Base-by-base conservation (phyloP, 2,329 filamentous ascomycete species). In the Aspergillus piperis region DNA sequence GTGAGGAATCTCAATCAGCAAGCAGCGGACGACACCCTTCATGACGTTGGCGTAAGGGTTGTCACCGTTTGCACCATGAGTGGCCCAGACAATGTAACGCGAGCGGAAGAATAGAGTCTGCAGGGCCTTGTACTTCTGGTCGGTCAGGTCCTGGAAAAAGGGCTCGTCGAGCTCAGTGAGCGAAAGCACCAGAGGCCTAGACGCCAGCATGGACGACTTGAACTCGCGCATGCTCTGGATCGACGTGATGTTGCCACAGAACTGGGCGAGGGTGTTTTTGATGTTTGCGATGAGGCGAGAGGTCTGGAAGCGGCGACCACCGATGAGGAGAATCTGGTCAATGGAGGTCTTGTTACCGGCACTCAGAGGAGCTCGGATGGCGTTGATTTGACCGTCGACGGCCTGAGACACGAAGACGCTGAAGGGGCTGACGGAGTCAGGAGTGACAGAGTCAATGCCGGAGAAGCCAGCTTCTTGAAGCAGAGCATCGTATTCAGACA, bases 341-440 rank as follows among this genome's bases (percentile, higher is more conserved):
- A 25, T 11, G 11, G 32, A 13, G 11, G 32, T 36, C 32, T 36
- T 36, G 32, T 15, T 36, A 13, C 32, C 32, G 4, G 30, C 39
- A 64, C 30, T 19, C 5, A 77, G 56, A 3, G 75, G 75, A 13
- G 68, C 51, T 2, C 72, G 70, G 11, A 76, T 50, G 36, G 68
- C 64, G 2, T 53, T 54, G 7, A 75, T 44, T 2, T 62, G 62
- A 6, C 70, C 60, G 57, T 77, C 70, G 1, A 76, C 66, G 2
- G 76, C 76, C 47, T 77, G 75, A 1, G 72, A 62, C 1, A 70
- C 52, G 52, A 76, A 68, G 2, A 76, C 66, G 5, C 68, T 69
- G 3, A 66, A 65, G 8, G 68, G 64, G 0, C 52, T 47, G 30
- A 41, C 41, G 2, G 59, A 36, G 38, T 39, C 44, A 5, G 55